Conservation (phyloP, 257 asterid genomes). For the Nicotiana tomentosiformis region DNA sequence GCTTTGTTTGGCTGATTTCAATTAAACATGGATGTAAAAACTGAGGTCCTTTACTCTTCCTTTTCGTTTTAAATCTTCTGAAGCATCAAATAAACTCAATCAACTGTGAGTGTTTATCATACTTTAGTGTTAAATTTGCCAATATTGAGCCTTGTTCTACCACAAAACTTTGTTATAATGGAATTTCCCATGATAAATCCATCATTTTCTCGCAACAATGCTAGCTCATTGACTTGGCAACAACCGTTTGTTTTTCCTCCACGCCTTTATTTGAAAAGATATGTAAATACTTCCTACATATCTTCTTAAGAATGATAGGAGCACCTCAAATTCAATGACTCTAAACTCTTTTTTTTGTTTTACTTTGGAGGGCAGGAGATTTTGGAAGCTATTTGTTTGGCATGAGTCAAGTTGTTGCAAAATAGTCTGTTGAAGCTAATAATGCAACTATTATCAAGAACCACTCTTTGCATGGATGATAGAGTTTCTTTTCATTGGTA, state of each 20-base stretch:
- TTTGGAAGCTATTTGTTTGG: conserved; percentile 91
- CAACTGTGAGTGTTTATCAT: background rate
- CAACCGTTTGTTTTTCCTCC: background rate
- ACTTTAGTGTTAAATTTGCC: background rate
- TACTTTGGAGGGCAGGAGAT: conserved; percentile 56
- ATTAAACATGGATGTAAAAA: background rate
- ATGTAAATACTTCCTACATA: background rate
- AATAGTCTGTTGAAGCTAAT: conserved; percentile 51
- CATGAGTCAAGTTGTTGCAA: conserved; percentile 71
- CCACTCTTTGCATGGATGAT: conserved; percentile 79
- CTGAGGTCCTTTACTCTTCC: background rate
- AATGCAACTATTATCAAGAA: conserved; percentile 44
- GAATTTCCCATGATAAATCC: background rate
- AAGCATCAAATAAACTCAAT: too few relatives aligned
- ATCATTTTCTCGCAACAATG: background rate
- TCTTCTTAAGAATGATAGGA: background rate
- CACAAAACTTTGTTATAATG: background rate
- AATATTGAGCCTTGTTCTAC: background rate
- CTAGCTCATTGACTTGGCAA: background rate
- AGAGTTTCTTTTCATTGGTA: conserved; percentile 81
- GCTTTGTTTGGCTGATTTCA: background rate
- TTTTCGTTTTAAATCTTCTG: background rate
- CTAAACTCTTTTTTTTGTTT: background rate
- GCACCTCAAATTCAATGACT: background rate
- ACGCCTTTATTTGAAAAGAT: background rate